These are phyloP conservation scores for Calonectria crousiana DNA, from an alignment of 2,329 filamentous ascomycete genomes.

Conservation along the genomic window DNA sequence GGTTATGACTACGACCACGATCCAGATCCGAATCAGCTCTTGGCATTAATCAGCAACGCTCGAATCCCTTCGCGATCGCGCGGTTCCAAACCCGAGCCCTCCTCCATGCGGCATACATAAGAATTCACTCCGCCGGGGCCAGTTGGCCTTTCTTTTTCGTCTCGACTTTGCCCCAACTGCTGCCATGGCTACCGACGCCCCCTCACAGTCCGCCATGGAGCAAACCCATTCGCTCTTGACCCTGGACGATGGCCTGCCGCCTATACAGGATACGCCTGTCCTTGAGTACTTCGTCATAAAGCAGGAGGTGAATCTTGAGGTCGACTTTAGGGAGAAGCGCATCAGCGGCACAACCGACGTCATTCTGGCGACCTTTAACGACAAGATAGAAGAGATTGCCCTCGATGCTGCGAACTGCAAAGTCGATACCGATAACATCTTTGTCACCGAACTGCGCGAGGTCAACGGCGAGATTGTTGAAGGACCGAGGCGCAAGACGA, in stretches of 20 bases:
- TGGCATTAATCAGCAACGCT: constrained; percentile 1
- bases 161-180: constrained; percentile 34
- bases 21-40: constrained; percentile 12
- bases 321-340: constrained; percentile 83
- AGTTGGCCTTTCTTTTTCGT: constrained; percentile 38
- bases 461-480: constrained; percentile 50
- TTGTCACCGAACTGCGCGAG: constrained; percentile 58
- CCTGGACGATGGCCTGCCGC: constrained; percentile 48
- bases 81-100: not conserved
- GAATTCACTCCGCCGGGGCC: constrained; percentile 40
- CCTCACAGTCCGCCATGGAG: constrained; percentile 33
- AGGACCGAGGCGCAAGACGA: constrained; percentile 55
- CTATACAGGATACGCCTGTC: constrained; percentile 51
- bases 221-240: constrained; percentile 47
- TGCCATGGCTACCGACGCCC: constrained; percentile 33
- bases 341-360: constrained; percentile 86
- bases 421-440: constrained; percentile 67
- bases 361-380: constrained; percentile 74
- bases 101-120: constrained; percentile 41
- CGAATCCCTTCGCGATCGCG: constrained; percentile 2
- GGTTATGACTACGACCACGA: constrained; percentile 27
- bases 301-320: constrained; percentile 89
- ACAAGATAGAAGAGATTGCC: constrained; percentile 68
- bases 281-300: constrained; percentile 72
- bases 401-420: constrained; percentile 74